phyloP scores from a whole-genome alignment of 768 basidiomycete genomes.

The Tylopilus plumbeoviolaceoides region DNA sequence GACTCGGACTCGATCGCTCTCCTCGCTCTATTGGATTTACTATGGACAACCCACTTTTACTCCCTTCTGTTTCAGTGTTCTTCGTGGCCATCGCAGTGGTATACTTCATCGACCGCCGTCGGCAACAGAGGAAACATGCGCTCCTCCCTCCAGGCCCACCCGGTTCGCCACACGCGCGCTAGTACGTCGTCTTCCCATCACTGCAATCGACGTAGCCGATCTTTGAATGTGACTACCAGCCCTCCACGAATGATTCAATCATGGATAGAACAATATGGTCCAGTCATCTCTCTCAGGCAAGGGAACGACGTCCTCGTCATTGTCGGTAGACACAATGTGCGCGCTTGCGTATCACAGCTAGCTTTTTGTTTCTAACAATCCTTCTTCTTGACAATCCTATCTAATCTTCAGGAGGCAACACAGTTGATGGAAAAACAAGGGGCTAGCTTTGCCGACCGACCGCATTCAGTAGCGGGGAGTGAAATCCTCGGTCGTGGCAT shows the following conservation, averaged over 20 bases:
- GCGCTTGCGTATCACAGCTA: neutral
- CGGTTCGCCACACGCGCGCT: slow-evolving; percentile 18
- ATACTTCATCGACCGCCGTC: slow-evolving; percentile 7
- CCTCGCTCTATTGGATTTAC: neutral
- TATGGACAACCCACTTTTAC: neutral
- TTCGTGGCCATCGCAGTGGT: neutral
- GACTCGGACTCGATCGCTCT: neutral
- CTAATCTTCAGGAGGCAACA: slow-evolving; percentile 34
- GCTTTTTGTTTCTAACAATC: neutral
- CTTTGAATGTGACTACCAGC: slow-evolving; percentile 1
- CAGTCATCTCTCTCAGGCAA: slow-evolving; percentile 23
- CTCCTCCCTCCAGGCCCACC: slow-evolving; percentile 20
- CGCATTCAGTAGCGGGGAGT: slow-evolving; percentile 48
- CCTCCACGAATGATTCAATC: slow-evolving; percentile 16
- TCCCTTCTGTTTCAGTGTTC: neutral
- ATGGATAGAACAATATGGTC: slow-evolving; percentile 28
- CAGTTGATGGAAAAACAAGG: slow-evolving; percentile 63
- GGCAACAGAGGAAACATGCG: slow-evolving; percentile 4
- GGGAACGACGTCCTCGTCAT: slow-evolving; percentile 26
- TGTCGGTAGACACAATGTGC: slow-evolving; percentile 19
- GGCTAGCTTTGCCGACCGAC: slow-evolving; percentile 46
- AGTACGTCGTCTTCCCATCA: slow-evolving; percentile 5
- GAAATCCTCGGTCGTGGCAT: slow-evolving; percentile 58
- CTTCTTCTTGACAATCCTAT: neutral
- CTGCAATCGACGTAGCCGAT: neutral